A percentile compares a stretch with the other conserved stretches of the same genome.
These are phyloP conservation scores for Alternaria dauci DNA, from an alignment of 2,329 filamentous ascomycete genomes.

Conservation along the genomic window DNA sequence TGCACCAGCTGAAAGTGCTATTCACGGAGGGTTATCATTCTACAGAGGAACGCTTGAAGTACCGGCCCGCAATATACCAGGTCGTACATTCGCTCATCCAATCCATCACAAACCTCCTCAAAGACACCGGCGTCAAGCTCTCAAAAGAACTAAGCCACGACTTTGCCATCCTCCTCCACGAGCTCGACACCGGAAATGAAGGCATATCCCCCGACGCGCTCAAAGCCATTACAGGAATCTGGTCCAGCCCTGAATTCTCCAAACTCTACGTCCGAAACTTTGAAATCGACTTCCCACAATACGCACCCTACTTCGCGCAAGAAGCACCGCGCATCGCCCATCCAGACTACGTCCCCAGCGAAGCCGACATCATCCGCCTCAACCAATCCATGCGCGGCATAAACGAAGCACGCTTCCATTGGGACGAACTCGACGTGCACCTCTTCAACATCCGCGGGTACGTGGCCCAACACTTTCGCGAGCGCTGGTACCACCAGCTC, in stretches of 20 bases:
- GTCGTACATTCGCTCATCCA: slow-evolving; percentile 44
- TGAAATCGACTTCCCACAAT: slow-evolving; percentile 50
- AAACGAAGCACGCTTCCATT: slow-evolving; percentile 47
- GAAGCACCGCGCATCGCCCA: slow-evolving; percentile 38
- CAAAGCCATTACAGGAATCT: slow-evolving; percentile 38
- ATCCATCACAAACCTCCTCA: slow-evolving; percentile 47
- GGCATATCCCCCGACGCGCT: slow-evolving; percentile 38
- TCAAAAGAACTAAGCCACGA: slow-evolving; percentile 35
- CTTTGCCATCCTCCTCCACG: slow-evolving; percentile 46
- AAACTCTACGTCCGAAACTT: slow-evolving; percentile 45
- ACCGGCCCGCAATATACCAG: slow-evolving; percentile 39
- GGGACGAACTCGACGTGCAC: slow-evolving; percentile 48
- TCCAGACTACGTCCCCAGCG: slow-evolving; percentile 41
- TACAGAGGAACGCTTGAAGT: slow-evolving; percentile 39
- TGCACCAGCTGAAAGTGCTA: slow-evolving; percentile 48
- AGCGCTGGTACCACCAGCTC: slow-evolving; percentile 50
- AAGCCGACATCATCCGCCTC: slow-evolving; percentile 48
- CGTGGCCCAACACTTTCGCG: slow-evolving; percentile 43
- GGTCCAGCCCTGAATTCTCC: slow-evolving; percentile 44
- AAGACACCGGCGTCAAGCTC: slow-evolving; percentile 46
- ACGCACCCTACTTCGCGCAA: slow-evolving; percentile 44
- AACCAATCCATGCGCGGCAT: slow-evolving; percentile 41
- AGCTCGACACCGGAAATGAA: slow-evolving; percentile 42
- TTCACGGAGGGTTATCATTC: slow-evolving; percentile 48
- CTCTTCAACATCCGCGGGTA: slow-evolving; percentile 48